phyloP scores from a whole-genome alignment of 2,329 filamentous ascomycete genomes.

The Exophiala spinifera region DNA sequence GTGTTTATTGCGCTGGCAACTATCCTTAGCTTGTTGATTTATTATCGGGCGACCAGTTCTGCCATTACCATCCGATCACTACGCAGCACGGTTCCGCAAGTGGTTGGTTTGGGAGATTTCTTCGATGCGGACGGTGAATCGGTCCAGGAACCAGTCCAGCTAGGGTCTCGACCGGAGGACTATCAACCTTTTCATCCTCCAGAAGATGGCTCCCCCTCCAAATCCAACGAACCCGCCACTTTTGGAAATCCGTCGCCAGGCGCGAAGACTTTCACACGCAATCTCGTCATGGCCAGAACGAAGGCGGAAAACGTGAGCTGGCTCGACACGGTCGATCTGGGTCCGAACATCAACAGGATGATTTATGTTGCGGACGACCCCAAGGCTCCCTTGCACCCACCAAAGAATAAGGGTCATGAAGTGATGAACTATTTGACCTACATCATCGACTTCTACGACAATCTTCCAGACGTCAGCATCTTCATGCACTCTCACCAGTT shows the following conservation, averaged over 20 bases:
- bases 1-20: constrained; percentile 15
- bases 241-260: constrained; percentile 42
- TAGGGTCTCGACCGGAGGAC: neutral
- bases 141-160: neutral
- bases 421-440: constrained; percentile 59
- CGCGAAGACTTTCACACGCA: constrained; percentile 50
- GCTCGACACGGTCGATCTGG: constrained; percentile 2
- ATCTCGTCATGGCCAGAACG: constrained; percentile 53
- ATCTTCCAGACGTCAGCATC: constrained; percentile 54
- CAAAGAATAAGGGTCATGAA: constrained; percentile 61
- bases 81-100: constrained; percentile 31
- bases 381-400: constrained; percentile 48
- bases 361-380: constrained; percentile 55
- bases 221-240: constrained; percentile 28
- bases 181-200: constrained; percentile 5
- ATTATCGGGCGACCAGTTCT: constrained; percentile 16
- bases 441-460: constrained; percentile 57
- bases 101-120: constrained; percentile 38
- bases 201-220: neutral
- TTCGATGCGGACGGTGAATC: constrained; percentile 11
- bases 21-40: constrained; percentile 12
- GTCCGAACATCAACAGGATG: constrained; percentile 48
- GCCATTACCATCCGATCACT: constrained; percentile 17
- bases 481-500: constrained; percentile 59
- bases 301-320: constrained; percentile 44